Percentiles rank a stretch among this genome's conserved stretches.
Evolutionary conservation across 192 early-diverging fungal species (phyloP).

Genomic region (Coemansia javaensis): DNA sequence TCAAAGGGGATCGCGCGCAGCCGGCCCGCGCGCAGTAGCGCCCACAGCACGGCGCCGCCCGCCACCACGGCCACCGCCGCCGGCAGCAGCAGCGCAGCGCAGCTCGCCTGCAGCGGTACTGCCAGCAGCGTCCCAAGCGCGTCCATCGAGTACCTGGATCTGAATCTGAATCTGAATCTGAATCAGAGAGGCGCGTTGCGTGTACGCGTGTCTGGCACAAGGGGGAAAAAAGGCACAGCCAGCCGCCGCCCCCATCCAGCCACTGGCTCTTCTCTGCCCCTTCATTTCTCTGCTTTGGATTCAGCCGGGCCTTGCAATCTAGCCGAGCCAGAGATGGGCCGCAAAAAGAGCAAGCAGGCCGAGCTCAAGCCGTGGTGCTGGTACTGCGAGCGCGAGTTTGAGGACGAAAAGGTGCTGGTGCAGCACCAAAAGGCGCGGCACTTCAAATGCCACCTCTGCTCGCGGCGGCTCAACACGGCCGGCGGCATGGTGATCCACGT

Average conservation of each 20-base stretch:
- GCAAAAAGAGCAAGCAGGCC: slow-evolving; percentile 65
- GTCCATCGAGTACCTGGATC: too few species aligned
- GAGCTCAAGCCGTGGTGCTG: slow-evolving; percentile 75
- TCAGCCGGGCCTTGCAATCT: not conserved
- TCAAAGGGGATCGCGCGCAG: slow-evolving; percentile 34
- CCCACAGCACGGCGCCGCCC: slow-evolving; percentile 21
- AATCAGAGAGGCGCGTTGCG: too few species aligned
- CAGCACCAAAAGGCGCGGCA: slow-evolving; percentile 92
- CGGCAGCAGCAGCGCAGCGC: slow-evolving; percentile 16
- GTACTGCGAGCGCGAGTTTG: slow-evolving; percentile 96
- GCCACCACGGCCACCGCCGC: slow-evolving; percentile 13
- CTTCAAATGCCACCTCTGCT: slow-evolving; percentile 85
- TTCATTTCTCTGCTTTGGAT: too few species aligned
- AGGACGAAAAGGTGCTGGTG: slow-evolving; percentile 89
- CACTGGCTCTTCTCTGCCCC: too few species aligned
- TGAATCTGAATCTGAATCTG: too few species aligned
- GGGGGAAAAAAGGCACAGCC: too few species aligned
- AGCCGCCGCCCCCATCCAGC: too few species aligned
- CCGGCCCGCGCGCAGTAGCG: slow-evolving; percentile 3
- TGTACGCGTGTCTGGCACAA: too few species aligned
- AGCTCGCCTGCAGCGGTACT: too few species aligned
- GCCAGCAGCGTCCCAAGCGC: too few species aligned
- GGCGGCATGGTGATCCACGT: slow-evolving; percentile 88
- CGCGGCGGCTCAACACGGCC: slow-evolving; percentile 81
- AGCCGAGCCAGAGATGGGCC: too few species aligned